A percentile compares a stretch with the other conserved stretches of the same genome.
Evolutionary conservation across 139 green algal genomes (phyloP).

Genomic region (Raphidocelis subcapitata): DNA sequence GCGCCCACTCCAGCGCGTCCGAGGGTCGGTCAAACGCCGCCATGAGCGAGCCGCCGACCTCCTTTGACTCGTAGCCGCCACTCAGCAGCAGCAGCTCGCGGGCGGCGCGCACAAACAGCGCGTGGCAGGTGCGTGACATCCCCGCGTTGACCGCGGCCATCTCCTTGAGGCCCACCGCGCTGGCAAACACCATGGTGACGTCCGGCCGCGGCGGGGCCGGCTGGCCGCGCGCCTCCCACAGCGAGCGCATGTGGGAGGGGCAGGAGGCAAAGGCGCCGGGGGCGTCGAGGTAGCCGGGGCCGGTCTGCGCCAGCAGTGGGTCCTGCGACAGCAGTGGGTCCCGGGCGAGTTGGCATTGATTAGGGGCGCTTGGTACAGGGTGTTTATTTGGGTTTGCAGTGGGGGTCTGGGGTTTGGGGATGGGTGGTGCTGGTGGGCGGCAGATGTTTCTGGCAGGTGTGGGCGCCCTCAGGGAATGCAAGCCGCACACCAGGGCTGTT

Average conservation of each 20-base stretch:
- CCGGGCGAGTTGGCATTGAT: too few relatives aligned
- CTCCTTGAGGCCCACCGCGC: conserved; percentile 15
- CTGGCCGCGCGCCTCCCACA: background rate
- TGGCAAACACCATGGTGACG: conserved; percentile 12
- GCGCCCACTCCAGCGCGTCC: conserved; percentile 40
- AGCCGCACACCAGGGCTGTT: too few relatives aligned
- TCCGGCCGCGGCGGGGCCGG: background rate
- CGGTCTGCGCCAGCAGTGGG: conserved; percentile 43
- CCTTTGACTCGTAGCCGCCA: conserved; percentile 55
- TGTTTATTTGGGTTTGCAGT: too few relatives aligned
- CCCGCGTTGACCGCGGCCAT: background rate
- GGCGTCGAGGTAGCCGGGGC: conserved; percentile 52
- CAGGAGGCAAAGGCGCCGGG: too few relatives aligned
- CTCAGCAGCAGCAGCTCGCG: conserved; percentile 13
- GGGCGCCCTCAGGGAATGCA: too few relatives aligned
- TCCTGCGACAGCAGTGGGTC: background rate
- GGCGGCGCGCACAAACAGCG: conserved; percentile 11
- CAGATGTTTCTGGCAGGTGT: too few relatives aligned
- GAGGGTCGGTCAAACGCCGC: conserved; percentile 26
- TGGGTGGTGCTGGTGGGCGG: too few relatives aligned
- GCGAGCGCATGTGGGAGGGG: background rate
- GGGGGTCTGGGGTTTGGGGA: too few relatives aligned
- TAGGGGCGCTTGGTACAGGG: too few relatives aligned
- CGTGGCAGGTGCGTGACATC: background rate
- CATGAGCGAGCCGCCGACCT: conserved; percentile 52